Conservation (phyloP, 345 rosid genomes). For the Salix purpurea region DNA sequence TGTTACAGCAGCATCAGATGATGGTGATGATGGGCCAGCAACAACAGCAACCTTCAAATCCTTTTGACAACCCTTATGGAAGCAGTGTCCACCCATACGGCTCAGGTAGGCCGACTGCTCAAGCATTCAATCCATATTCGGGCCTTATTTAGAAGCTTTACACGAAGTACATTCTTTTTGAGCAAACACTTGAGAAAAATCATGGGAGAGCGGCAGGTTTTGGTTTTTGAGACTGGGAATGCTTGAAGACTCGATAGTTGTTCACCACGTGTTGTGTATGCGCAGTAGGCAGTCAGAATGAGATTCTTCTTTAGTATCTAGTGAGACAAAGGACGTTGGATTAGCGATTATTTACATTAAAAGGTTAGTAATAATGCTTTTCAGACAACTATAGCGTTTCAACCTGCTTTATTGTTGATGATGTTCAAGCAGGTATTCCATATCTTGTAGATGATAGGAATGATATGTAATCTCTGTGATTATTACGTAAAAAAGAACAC, state of each 20-base stretch:
- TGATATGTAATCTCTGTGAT: constrained; percentile 27
- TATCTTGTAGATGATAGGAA: constrained; percentile 19
- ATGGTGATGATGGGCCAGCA: constrained; percentile 69
- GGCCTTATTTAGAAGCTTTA: constrained; percentile 37
- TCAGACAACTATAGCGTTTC: constrained; percentile 1
- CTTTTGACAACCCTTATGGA: constrained; percentile 49
- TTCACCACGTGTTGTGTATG: constrained; percentile 53
- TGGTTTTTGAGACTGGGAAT: constrained; percentile 1
- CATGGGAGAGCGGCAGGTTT: neutral
- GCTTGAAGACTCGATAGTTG: constrained; percentile 19
- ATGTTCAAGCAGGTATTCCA: constrained; percentile 18
- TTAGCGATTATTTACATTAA: constrained; percentile 28
- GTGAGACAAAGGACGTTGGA: constrained; percentile 14
- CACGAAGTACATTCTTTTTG: constrained; percentile 11
- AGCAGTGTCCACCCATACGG: constrained; percentile 44
- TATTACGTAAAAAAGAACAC: constrained; percentile 14
- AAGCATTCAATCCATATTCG: constrained; percentile 55
- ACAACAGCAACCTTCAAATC: constrained; percentile 47
- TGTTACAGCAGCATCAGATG: constrained; percentile 54
- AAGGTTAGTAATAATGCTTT: constrained; percentile 29
- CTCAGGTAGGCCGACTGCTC: constrained; percentile 52
- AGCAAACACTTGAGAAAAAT: constrained; percentile 1
- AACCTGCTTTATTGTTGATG: constrained; percentile 18
- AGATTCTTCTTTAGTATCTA: constrained; percentile 46
- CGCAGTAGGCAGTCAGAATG: constrained; percentile 43